Base-by-base conservation (phyloP, 495 filamentous ascomycete species). In the Xylaria scruposa region DNA sequence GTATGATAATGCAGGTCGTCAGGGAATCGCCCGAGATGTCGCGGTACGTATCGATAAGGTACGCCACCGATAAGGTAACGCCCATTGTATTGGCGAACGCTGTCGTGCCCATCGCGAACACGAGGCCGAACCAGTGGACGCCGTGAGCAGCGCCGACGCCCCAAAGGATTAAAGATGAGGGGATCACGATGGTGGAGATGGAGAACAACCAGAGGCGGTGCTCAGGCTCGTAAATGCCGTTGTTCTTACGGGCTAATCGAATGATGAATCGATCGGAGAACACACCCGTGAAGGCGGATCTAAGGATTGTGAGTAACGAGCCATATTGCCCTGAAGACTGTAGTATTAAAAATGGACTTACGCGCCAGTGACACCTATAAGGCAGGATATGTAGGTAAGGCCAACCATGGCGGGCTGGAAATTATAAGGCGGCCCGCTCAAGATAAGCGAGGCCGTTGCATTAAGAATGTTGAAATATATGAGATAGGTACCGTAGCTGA, bases 381-480 rank as follows among this genome's bases (percentile, higher is more conserved):
- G 78, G 47, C 87, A 88, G 5, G 89, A 84, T 2, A 92, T 65
- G 68, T 91, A 92, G 64, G 83, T 85, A 9, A 91, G 77, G 12
- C 90, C 90, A 49, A 91, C 90, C 76, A 90, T 88, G 4, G 88
- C 87, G 3, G 89, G 83, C 8, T 82, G 81, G 56, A 83, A 85
- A 65, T 87, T 86, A 70, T 92, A 92, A 0, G 90, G 89, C 9
- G 81, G 70, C 19, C 76, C 82, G 15, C 85, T 83, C 5, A 92
- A 81, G 67, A 91, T 88, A 10, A 91, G 82, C 0, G 89, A 91
- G 0, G 88, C 81, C 1, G 90, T 91, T 24, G 84, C 90, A 72
- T 91, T 91, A 42, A 92, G 78, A 46, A 92, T 88, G 74, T 91
- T 91, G 82, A 91, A 91, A 79, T 88, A 88, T 38, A 91, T 82